Percentiles rank a stretch among this genome's conserved stretches.
Evolutionary conservation across 2,329 filamentous ascomycete genomes (phyloP).

Genomic region (Fusarium nematophilum): DNA sequence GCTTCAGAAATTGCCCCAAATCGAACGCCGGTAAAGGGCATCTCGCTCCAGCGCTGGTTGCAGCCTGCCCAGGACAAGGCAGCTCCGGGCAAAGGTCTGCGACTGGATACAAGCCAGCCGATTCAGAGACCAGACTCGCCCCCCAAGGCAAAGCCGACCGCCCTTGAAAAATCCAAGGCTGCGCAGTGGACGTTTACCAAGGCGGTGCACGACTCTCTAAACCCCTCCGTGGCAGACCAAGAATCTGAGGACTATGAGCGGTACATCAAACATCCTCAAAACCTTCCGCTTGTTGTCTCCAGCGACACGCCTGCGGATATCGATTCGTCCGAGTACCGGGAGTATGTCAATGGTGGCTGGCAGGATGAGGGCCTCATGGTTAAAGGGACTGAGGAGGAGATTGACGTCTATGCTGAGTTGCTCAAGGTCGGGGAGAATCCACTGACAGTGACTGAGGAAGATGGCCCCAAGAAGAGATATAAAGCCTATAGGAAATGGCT

Average conservation of each 20-base stretch:
- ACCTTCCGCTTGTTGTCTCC: conserved; percentile 83
- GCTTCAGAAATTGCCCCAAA: conserved; percentile 54
- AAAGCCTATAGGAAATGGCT: conserved; percentile 98
- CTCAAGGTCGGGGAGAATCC: conserved; percentile 83
- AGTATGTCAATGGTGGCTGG: conserved; percentile 79
- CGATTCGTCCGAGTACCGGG: conserved; percentile 76
- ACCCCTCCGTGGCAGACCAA: conserved; percentile 80
- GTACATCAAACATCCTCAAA: conserved; percentile 91
- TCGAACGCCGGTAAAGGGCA: conserved; percentile 56
- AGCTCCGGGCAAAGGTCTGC: conserved; percentile 27
- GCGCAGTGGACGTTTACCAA: conserved; percentile 91
- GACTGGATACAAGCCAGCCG: conserved; percentile 30
- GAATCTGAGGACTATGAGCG: conserved; percentile 89
- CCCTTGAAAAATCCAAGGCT: conserved; percentile 80
- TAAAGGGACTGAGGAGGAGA: conserved; percentile 59
- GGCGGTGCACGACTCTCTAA: conserved; percentile 85
- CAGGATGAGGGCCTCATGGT: conserved; percentile 68
- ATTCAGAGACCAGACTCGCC: conserved; percentile 31
- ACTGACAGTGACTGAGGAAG: conserved; percentile 87
- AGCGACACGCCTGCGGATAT: conserved; percentile 71
- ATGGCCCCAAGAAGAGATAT: conserved; percentile 91
- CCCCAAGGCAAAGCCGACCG: conserved; percentile 64
- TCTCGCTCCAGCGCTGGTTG: conserved; percentile 72
- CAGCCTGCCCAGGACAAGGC: conserved; percentile 58
- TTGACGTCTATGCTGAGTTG: conserved; percentile 77